Evolutionary conservation across 2,329 filamentous ascomycete species (phyloP), one percentile per base, ranked within the genome.

Genomic region (Aspergillus pseudoglaucus): DNA sequence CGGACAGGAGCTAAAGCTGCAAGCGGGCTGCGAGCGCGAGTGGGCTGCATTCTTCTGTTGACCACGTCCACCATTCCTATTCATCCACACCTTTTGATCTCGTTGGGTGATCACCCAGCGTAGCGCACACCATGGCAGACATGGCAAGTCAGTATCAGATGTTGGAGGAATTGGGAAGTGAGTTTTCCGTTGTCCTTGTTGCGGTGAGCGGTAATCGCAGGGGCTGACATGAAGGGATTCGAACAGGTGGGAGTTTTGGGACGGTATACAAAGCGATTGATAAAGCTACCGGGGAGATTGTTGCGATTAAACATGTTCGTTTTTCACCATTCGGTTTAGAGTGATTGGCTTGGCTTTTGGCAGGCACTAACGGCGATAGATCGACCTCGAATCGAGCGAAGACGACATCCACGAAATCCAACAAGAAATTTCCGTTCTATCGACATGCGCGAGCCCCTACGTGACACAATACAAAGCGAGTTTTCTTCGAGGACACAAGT

Each of bases 391-490:
- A 73, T 95, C 91, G 49, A 97, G 90, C 75, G 91, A 95, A 69
- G 93, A 98, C 73, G 93, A 98, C 66, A 95, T 98, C 50, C 87
- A 90, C 68, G 93, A 98, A 66, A 97, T 98, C 49, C 91, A 98
- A 62, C 90, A 95, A 64, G 93, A 98, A 67, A 97, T 98, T 58
- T 87, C 89, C 2, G 87, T 98, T 30, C 78, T 98, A 52, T 93
- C 90, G 70, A 96, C 93, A 46, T 98, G 93, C 74, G 87, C 87
- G 57, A 96, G 90, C 66, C 86, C 87, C 42, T 94, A 87, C 68
- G 90, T 98, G 58, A 97, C 93, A 14, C 88, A 95, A 66, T 98
- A 98, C 77, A 94, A 90, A 67, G 87, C 88, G 18, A 96, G 90
- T 64, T 98, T 97, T 68, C 80, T 97, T n/a, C 83, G 88, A 58